Conservation (phyloP, 1,139 yeast genomes). For the Lodderomyces elongisporus region DNA sequence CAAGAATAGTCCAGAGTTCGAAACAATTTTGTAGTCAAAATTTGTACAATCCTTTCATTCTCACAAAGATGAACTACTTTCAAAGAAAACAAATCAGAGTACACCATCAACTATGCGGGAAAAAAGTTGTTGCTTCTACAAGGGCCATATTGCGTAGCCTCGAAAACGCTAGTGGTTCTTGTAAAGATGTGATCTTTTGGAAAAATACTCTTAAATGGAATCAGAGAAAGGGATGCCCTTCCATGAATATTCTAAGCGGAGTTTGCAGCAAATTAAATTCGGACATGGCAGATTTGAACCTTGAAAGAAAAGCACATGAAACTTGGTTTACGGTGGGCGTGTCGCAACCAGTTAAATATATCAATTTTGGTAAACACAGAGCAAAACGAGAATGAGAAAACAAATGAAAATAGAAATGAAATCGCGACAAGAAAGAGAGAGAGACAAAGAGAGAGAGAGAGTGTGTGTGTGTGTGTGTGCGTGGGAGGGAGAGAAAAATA, state of each 20-base stretch:
- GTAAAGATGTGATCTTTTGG: conserved; percentile 6
- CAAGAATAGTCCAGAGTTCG: too few relatives aligned
- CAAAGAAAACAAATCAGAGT: conserved; percentile 6
- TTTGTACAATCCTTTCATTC: conserved; percentile 11
- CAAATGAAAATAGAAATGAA: not conserved
- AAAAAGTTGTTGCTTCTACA: conserved; percentile 3
- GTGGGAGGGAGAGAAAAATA: too few relatives aligned
- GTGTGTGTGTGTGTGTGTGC: too few relatives aligned
- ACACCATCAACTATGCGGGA: conserved; percentile 5
- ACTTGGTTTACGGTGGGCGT: conserved; percentile 4
- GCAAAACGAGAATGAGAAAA: not conserved
- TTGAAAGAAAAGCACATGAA: not conserved
- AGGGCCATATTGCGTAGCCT: not conserved
- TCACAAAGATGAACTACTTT: conserved; percentile 12
- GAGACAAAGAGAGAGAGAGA: too few relatives aligned
- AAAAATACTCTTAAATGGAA: conserved; percentile 6
- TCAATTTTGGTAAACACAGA: too few relatives aligned
- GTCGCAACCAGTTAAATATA: not conserved
- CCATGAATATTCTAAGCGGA: not conserved
- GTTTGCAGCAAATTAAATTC: too few relatives aligned
- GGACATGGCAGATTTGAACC: not conserved
- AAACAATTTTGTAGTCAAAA: too few relatives aligned
- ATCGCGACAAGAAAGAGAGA: conserved; percentile 4
- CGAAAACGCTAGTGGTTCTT: not conserved
- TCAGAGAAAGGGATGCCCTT: conserved; percentile 11